Base-by-base conservation (phyloP, 306 rosid genomes). In the Castanea sativa region DNA sequence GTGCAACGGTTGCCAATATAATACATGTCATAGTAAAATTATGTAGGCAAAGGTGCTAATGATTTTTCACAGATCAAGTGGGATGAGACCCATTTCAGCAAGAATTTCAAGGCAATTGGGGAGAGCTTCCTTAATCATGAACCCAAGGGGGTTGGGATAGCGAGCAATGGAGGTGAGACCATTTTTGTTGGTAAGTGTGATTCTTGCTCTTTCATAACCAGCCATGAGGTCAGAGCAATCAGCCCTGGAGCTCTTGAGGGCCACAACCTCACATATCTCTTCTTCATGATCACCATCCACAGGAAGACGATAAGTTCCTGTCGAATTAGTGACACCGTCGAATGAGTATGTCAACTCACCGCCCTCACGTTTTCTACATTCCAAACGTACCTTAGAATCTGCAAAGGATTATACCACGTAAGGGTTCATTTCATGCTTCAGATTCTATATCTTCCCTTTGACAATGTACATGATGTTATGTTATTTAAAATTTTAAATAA, bases 131-230 rank as follows among this genome's bases (percentile, higher is more conserved):
- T 75, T 80, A 53, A 15, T 49, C 76, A 67, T 68, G 79, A 80
- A 80, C 69, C 79, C 79, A 56, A 80, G 79, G 61, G 79, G 76
- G 51, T 43, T 67, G 52, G 83, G 79, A 45, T 68, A 74, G 4
- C 83, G 79, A 29, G 53, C 64, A n/a, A 14, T 32, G 74, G 63
- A 20, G 6, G 59, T 14, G 10, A 74, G 53, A 29, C 79, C 83
- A 43, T 43, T 67, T 32, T 75, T 68, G 45, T 45, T 4, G 4
- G 83, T 80, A 19, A 80, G 67, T 52, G 69, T 1, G 45, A 80
- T 35, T 55, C 79, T 56, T 27, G 76, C 75, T 32, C 16, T 79
- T 20, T 67, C 79, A 52, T 53, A 41, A 10, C 32, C 33, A 4
- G 56, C 61, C 32, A 55, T 64, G 7, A 3, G 60, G 0, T 74